These are phyloP conservation scores for Sporothrix brasiliensis DNA, from an alignment of 2,329 filamentous ascomycete genomes.

Conservation along the genomic window DNA sequence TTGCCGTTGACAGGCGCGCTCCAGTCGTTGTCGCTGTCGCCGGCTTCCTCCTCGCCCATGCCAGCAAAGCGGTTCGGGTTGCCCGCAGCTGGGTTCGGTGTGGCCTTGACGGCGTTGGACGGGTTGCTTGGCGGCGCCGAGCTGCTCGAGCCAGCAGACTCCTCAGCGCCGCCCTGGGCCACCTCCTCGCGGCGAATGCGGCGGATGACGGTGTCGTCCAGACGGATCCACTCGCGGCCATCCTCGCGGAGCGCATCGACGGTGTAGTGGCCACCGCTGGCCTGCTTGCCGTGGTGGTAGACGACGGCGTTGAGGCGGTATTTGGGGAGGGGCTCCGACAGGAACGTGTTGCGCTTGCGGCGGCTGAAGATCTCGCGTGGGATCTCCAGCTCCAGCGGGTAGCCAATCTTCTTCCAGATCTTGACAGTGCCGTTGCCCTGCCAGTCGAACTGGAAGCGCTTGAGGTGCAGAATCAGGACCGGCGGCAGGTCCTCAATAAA, in stretches of 20 bases:
- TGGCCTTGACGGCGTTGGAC: not conserved
- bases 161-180: conserved; percentile 79
- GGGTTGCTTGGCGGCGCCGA: not conserved
- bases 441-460: conserved; percentile 95
- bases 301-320: conserved; percentile 89
- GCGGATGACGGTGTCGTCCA: conserved; percentile 90
- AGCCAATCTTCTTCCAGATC: conserved; percentile 97
- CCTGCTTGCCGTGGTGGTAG: conserved; percentile 97
- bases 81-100: conserved; percentile 40
- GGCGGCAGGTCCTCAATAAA: conserved; percentile 91
- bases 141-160: conserved; percentile 49
- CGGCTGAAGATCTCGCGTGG: conserved; percentile 85
- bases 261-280: conserved; percentile 94
- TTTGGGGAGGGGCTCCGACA: conserved; percentile 70
- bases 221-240: conserved; percentile 90
- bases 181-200: conserved; percentile 87
- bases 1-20: conserved; percentile 59
- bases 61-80: conserved; percentile 76
- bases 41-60: conserved; percentile 67
- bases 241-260: conserved; percentile 96
- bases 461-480: conserved; percentile 90
- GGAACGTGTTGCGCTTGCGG: conserved; percentile 67
- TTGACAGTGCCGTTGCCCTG: conserved; percentile 83
- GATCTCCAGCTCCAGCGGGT: conserved; percentile 91
- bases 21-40: conserved; percentile 69